Conservation (phyloP, 768 basidiomycete species). For the Sporobolomyces pararoseus region DNA sequence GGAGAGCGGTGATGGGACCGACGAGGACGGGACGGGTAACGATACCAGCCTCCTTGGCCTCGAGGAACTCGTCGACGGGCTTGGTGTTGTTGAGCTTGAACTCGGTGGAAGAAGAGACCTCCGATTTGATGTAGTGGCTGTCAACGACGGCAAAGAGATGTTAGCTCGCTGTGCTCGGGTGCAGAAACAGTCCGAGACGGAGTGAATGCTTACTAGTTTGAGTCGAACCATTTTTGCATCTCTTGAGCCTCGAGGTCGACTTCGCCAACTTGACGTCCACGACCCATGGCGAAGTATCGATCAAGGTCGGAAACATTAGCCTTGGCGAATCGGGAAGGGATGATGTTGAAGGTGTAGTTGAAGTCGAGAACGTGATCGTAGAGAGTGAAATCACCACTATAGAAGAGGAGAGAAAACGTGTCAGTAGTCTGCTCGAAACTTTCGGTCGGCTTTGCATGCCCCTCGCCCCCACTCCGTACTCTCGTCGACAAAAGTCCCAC, state of each 20-base stretch:
- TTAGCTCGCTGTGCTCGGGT: conserved; percentile 46
- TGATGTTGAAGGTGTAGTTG: conserved; percentile 90
- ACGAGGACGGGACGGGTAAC: conserved; percentile 90
- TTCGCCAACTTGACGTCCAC: conserved; percentile 87
- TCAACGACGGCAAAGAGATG: conserved; percentile 56
- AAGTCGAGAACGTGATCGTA: conserved; percentile 99
- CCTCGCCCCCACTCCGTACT: too few relatives aligned
- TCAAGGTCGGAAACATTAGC: conserved; percentile 83
- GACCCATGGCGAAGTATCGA: conserved; percentile 98
- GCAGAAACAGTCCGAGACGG: not conserved
- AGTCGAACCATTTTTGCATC: conserved; percentile 97
- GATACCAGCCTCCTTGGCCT: conserved; percentile 85
- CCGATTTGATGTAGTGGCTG: conserved; percentile 89
- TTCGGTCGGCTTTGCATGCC: conserved; percentile 18
- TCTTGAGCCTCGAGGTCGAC: conserved; percentile 77
- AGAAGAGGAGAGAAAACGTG: conserved; percentile 41
- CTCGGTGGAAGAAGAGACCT: conserved; percentile 50
- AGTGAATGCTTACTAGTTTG: conserved; percentile 32
- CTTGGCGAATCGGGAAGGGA: conserved; percentile 87
- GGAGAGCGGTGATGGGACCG: conserved; percentile 91
- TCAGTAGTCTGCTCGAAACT: not conserved
- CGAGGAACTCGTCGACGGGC: conserved; percentile 85
- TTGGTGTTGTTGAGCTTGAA: conserved; percentile 94
- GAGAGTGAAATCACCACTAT: conserved; percentile 93
- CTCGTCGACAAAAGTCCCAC: too few relatives aligned